phyloP scores from a whole-genome alignment of 2,329 filamentous ascomycete genomes.

The Beauveria pseudobassiana region DNA sequence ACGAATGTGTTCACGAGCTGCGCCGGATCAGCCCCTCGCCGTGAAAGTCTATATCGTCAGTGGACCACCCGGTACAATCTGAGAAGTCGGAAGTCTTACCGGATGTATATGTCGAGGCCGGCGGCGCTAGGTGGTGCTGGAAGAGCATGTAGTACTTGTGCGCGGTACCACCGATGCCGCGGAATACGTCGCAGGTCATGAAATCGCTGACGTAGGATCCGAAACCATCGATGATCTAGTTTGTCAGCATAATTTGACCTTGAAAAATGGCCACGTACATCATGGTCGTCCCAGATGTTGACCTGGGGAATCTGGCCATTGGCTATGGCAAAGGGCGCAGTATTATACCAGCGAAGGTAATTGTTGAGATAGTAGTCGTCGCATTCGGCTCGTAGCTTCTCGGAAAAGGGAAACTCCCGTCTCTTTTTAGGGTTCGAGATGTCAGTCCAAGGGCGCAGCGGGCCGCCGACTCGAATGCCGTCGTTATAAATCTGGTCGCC shows the following conservation, averaged over 20 bases:
- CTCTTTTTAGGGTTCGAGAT: constrained; percentile 80
- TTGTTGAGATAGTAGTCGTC: constrained; percentile 89
- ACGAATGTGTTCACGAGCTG: constrained; percentile 74
- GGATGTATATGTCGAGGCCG: constrained; percentile 77
- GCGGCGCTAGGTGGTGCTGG: constrained; percentile 86
- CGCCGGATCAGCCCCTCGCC: constrained; percentile 55
- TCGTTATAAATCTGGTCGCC: constrained; percentile 98
- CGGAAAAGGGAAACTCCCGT: constrained; percentile 67
- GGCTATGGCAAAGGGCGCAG: constrained; percentile 74
- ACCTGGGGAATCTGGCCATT: constrained; percentile 92
- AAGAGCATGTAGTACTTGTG: constrained; percentile 99
- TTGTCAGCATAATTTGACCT: neutral
- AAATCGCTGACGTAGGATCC: constrained; percentile 92
- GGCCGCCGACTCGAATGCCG: constrained; percentile 76
- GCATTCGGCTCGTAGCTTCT: constrained; percentile 71
- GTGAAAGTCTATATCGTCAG: constrained; percentile 6
- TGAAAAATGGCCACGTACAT: constrained; percentile 40
- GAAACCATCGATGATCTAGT: constrained; percentile 80
- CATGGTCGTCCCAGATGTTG: constrained; percentile 98
- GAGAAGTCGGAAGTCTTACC: constrained; percentile 31
- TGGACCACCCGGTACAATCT: constrained; percentile 18
- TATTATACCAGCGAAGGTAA: constrained; percentile 78
- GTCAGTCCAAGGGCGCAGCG: constrained; percentile 72
- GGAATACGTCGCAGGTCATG: constrained; percentile 88
- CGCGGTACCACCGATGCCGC: constrained; percentile 81